These are phyloP conservation scores for Zopfia rhizophila DNA, from an alignment of 2,329 filamentous ascomycete species.

Conservation along the genomic window DNA sequence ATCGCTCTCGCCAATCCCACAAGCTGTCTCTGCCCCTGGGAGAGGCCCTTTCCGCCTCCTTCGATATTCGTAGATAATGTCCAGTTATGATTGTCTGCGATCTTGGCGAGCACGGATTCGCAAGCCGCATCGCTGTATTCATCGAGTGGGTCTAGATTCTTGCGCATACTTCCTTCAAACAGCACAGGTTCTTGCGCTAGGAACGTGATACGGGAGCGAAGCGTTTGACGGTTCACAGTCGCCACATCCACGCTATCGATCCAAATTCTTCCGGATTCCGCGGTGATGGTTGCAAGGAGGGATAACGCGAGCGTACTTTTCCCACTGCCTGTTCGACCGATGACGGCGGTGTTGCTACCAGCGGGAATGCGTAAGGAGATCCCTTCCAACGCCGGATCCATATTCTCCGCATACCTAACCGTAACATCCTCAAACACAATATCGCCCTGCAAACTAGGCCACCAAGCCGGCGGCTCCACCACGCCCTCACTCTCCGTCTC, in stretches of 20 bases:
- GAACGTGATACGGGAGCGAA: slow-evolving; percentile 72
- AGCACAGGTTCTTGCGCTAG: slow-evolving; percentile 74
- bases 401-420: slow-evolving; percentile 79
- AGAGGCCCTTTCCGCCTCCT: slow-evolving; percentile 69
- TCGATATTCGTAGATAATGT: slow-evolving; percentile 66
- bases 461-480: slow-evolving; percentile 75
- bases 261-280: slow-evolving; percentile 65
- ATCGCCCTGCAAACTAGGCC: slow-evolving; percentile 77
- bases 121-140: slow-evolving; percentile 68
- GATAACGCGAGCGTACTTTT: slow-evolving; percentile 80
- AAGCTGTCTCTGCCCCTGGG: slow-evolving; percentile 72
- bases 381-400: slow-evolving; percentile 76
- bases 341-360: slow-evolving; percentile 80
- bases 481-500: slow-evolving; percentile 78
- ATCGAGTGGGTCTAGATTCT: slow-evolving; percentile 70
- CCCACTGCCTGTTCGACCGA: slow-evolving; percentile 80
- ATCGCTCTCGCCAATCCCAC: slow-evolving; percentile 72
- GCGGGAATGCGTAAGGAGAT: slow-evolving; percentile 80
- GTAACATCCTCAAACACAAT: slow-evolving; percentile 82
- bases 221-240: slow-evolving; percentile 66
- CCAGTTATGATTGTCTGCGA: slow-evolving; percentile 67
- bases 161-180: slow-evolving; percentile 69
- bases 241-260: slow-evolving; percentile 71
- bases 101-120: slow-evolving; percentile 62
- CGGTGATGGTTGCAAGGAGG: slow-evolving; percentile 64